These are phyloP conservation scores for Gleditsia sinensis DNA, from an alignment of 306 rosid species.

Conservation along the genomic window DNA sequence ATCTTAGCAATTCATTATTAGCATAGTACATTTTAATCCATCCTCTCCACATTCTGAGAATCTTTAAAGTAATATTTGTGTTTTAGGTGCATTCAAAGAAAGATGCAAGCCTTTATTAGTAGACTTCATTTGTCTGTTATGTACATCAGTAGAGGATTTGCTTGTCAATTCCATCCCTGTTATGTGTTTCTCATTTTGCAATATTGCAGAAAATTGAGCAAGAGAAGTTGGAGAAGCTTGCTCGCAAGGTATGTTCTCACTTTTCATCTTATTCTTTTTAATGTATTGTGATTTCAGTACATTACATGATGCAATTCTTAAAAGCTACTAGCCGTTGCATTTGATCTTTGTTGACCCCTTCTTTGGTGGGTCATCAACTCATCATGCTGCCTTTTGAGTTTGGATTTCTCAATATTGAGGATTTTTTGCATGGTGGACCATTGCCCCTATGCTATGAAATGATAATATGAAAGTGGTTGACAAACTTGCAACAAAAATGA, in stretches of 20 bases:
- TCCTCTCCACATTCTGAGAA: not conserved
- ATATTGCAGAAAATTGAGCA: conserved; percentile 72
- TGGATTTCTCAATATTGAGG: not conserved
- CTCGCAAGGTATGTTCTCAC: conserved; percentile 63
- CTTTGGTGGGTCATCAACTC: conserved; percentile 22
- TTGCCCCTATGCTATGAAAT: not conserved
- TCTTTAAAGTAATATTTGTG: not conserved
- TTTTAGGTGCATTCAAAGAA: not conserved
- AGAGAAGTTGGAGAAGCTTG: conserved; percentile 91
- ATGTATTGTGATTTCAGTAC: not conserved
- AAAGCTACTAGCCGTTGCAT: not conserved
- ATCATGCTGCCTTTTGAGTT: conserved; percentile 15
- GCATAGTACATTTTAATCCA: not conserved
- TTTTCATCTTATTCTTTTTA: not conserved
- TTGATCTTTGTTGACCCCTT: not conserved
- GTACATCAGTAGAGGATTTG: not conserved
- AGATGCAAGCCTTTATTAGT: not conserved
- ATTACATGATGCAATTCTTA: not conserved
- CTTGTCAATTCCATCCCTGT: conserved; percentile 19
- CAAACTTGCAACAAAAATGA: not conserved
- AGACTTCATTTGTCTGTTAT: not conserved
- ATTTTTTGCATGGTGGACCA: not conserved
- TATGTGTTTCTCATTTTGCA: conserved; percentile 21
- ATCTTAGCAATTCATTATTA: not conserved
- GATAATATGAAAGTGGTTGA: conserved; percentile 17